These are phyloP conservation scores for Bipolaris sorokiniana DNA, from an alignment of 2,329 filamentous ascomycete genomes.

Conservation along the genomic window DNA sequence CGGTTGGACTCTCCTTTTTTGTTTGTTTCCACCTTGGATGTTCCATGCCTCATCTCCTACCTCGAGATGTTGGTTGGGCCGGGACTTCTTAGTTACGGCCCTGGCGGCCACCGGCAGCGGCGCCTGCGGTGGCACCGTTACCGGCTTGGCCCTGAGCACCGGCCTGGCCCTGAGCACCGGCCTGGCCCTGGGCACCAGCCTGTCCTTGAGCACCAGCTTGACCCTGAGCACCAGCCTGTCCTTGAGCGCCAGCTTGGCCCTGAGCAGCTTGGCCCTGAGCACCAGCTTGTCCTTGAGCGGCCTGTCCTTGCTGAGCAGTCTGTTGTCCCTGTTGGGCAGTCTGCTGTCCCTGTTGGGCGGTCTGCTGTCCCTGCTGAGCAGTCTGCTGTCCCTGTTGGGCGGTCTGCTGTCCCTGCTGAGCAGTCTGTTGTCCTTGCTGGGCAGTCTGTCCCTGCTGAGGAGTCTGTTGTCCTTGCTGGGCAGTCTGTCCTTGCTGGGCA, in stretches of 20 bases:
- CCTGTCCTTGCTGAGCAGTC: too few species aligned
- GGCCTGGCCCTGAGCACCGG: too few species aligned
- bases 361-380: slow-evolving; percentile 10
- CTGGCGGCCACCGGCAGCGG: not conserved
- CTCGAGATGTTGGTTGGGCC: not conserved
- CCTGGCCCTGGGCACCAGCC: not conserved
- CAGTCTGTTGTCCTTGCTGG: slow-evolving; percentile 15
- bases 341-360: slow-evolving; percentile 4
- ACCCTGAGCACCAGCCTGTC: not conserved
- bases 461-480: slow-evolving; percentile 15
- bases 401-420: slow-evolving; percentile 7
- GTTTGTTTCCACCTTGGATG: not conserved
- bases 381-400: not conserved
- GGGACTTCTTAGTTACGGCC: not conserved
- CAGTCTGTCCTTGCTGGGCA: slow-evolving; percentile 12
- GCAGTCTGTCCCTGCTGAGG: slow-evolving; percentile 9
- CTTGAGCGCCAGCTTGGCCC: not conserved
- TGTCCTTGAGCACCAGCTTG: not conserved
- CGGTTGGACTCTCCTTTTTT: not conserved
- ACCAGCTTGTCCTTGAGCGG: not conserved
- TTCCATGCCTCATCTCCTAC: not conserved
- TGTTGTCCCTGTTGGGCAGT: not conserved
- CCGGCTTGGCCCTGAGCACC: not conserved
- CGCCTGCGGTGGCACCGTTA: slow-evolving; percentile 6
- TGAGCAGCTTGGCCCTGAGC: not conserved